These are phyloP conservation scores for Cokeromyces recurvatus DNA, from an alignment of 371 early-diverging fungal genomes.

Conservation along the genomic window DNA sequence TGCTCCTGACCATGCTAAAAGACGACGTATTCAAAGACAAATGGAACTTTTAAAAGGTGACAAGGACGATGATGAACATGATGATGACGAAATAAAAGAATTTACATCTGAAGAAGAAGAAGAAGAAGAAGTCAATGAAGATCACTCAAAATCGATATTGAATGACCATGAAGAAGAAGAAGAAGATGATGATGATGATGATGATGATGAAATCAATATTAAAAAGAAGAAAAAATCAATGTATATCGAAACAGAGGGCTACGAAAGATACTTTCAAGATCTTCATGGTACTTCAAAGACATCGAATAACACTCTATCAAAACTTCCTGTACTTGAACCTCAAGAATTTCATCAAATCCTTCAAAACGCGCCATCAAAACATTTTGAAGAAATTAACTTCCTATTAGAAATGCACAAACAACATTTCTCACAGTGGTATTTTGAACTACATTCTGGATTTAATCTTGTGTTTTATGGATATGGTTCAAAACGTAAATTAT, in stretches of 20 bases:
- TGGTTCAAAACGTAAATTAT: slow-evolving; percentile 80
- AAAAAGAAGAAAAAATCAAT: slow-evolving; percentile 20
- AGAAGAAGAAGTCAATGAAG: slow-evolving; percentile 16
- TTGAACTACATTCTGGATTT: slow-evolving; percentile 73
- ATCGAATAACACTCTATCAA: slow-evolving; percentile 83
- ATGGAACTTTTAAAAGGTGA: slow-evolving; percentile 25
- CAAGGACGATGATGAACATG: slow-evolving; percentile 4
- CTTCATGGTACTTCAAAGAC: slow-evolving; percentile 57
- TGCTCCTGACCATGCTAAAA: slow-evolving; percentile 18
- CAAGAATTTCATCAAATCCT: slow-evolving; percentile 57
- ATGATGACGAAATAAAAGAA: slow-evolving; percentile 17
- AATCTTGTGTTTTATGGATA: slow-evolving; percentile 86
- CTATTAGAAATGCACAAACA: slow-evolving; percentile 52
- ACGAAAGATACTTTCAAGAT: slow-evolving; percentile 74
- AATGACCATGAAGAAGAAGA: background rate
- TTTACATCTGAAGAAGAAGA: slow-evolving; percentile 24
- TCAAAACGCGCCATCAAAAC: slow-evolving; percentile 49
- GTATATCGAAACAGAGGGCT: slow-evolving; percentile 43
- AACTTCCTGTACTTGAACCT: slow-evolving; percentile 64
- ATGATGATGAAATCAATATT: slow-evolving; percentile 25
- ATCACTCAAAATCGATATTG: too few species aligned
- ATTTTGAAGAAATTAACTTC: slow-evolving; percentile 51
- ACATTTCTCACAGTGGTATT: slow-evolving; percentile 79
- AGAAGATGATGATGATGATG: slow-evolving; percentile 17
- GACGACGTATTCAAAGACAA: slow-evolving; percentile 24